Conservation (phyloP, 148 eudicot genomes). For the Rheum nobile region DNA sequence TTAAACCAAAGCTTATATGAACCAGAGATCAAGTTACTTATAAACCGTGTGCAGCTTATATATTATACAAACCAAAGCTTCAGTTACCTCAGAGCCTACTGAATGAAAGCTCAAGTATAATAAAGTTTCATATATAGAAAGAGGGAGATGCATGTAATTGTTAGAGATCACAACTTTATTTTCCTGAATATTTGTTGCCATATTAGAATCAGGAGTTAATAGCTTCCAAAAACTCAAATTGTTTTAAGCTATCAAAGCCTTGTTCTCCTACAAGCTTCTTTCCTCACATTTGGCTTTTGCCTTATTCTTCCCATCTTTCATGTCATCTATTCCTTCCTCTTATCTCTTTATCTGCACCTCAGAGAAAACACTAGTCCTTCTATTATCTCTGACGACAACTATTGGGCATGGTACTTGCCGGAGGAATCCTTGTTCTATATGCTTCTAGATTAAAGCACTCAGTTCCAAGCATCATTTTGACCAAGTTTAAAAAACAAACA, state of each 20-base stretch:
- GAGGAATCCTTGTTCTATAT: not conserved
- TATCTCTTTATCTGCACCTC: not conserved
- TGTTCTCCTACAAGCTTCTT: not conserved
- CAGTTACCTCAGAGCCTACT: not conserved
- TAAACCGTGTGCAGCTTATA: not conserved
- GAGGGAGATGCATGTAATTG: not conserved
- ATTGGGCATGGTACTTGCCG: too few species aligned
- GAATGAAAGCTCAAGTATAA: not conserved
- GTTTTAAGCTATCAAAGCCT: not conserved
- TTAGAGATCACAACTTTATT: not conserved
- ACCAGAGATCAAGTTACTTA: not conserved
- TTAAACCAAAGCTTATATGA: not conserved
- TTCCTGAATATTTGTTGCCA: not conserved
- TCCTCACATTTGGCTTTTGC: not conserved
- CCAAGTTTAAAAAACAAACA: not conserved
- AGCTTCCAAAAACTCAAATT: not conserved
- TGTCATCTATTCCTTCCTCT: not conserved
- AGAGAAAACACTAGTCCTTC: not conserved
- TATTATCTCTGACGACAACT: too few species aligned
- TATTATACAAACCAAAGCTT: not conserved
- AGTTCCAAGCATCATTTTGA: not conserved
- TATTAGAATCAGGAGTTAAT: not conserved
- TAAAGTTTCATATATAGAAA: not conserved
- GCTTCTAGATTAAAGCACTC: not conserved
- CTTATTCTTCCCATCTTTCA: not conserved